Evolutionary conservation across 176 grass and related monocot genomes (phyloP).

Genomic region (Zoysia japonica): DNA sequence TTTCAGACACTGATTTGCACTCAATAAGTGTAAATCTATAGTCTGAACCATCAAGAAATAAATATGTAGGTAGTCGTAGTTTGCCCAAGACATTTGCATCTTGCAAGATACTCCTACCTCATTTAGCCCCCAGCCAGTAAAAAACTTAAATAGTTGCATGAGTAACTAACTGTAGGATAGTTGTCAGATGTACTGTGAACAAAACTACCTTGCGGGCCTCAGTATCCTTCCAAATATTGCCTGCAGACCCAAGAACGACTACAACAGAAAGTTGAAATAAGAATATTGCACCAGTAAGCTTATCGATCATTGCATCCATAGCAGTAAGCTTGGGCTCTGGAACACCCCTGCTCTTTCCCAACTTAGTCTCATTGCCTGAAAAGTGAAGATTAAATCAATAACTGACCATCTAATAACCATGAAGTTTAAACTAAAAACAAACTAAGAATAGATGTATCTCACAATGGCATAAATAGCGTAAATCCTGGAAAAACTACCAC

Average conservation of each 20-base stretch:
- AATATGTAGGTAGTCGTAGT: background rate
- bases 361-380: conserved; percentile 94
- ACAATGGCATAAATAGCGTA: background rate
- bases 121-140: conserved; percentile 14
- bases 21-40: background rate
- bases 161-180: conserved; percentile 11
- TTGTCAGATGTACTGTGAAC: conserved; percentile 3
- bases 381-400: conserved; percentile 29
- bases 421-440: conserved; percentile 9
- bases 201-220: conserved; percentile 87
- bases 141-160: background rate
- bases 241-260: conserved; percentile 84
- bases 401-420: conserved; percentile 15
- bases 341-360: conserved; percentile 94
- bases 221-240: conserved; percentile 96
- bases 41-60: background rate
- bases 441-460: background rate
- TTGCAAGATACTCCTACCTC: conserved; percentile 13
- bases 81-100: conserved; percentile 25
- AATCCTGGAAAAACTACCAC: background rate
- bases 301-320: conserved; percentile 98
- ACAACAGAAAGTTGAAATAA: conserved; percentile 96
- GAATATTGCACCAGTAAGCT: conserved; percentile 98
- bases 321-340: conserved; percentile 94
- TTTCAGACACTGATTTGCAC: background rate